Evolutionary conservation across 495 filamentous ascomycete species (phyloP), one percentile per base, ranked within the genome.

Genomic region (Aspergillus campestris): DNA sequence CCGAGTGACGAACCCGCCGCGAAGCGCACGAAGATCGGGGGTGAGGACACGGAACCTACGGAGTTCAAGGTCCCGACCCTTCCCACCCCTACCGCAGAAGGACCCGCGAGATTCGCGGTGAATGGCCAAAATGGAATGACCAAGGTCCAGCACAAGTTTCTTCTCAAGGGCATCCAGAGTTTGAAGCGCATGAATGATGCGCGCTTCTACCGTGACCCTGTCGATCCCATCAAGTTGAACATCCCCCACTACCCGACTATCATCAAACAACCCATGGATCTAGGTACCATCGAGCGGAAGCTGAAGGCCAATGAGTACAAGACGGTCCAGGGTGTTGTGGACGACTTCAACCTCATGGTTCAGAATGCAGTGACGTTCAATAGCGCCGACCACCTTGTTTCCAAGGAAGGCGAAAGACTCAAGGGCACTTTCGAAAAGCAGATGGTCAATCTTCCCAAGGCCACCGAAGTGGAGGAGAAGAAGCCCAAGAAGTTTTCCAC

Each of bases 131-230:
- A 46, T 1, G 60, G 66, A 3, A 70, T 83, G 42, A 83, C 75
- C 1, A 71, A 68, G 38, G 38, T 72, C 36, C 81, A 83, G 56
- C 74, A 80, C 44, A 79, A 75, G 45, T 74, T 70, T 38, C 53
- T 83, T 12, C 42, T 69, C 6, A 73, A 71, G 48, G 48, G 50
- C 11, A 60, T 95, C 8, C 78, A 79, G 24, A 86, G 82, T 48
- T 65, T 89, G 37, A 92, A 91, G 65, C 86, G 90, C 58, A 85
- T 86, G 33, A 83, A 88, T 56, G 79, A 81, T 47, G 81, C 89
- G 9, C 63, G 64, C 5, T 73, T 78, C 31, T 97, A 95, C 62
- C 68, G 72, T 37, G 75, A 80, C 34, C 83, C 94, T 1, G 92
- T 98, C 5, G 80, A 90, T 51, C 66, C 69, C 5, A 62, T 80